Evolutionary conservation across 176 grass and related monocot species (phyloP), one percentile per base, ranked within the genome.

Genomic region (Pontederia crassipes): DNA sequence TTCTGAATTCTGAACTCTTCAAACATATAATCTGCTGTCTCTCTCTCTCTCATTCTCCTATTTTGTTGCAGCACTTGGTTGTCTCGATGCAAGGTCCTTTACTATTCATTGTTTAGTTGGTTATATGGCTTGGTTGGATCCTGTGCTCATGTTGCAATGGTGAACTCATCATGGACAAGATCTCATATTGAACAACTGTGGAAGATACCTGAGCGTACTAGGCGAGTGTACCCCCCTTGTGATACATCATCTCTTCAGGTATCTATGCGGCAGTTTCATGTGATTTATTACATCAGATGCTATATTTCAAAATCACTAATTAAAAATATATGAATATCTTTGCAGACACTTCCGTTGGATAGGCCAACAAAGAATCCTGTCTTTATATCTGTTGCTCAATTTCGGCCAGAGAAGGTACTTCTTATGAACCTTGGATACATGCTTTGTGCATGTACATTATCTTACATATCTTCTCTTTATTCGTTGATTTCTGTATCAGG

Each of bases 151-250:
- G 78, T 97, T 68, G 87, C 86, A 46, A 91, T 97, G 81, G 84
- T 97, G 17, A 97, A 97, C 79, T 97, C 92, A 9, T 97, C 92
- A 27, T 97, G 92, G 92, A 97, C 87, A 64, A 85, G 68, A 67
- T 85, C 87, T 17, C 87, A 91, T 63, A 91, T 97, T 72, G 65
- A 82, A 57, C 85, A 78, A 29, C 74, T 85, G 66, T 91, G 87
- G 92, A 85, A 83, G 67, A 85, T 98, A 76, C 87, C 87, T 64
- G 76, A 64, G 54, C 84, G 74, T 76, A 92, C 68, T 71, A 92
- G 73, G 66, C 79, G 72, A 80, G 87, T 98, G 16, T 98, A 89
- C 50, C 93, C 93, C 68, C 93, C 93, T 72, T 98, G 93, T 14
- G 87, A 88, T 59, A 92, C 93, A 75, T 98, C 77, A 13, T 60